Evolutionary conservation across 169 alveolate species (phyloP), one percentile per base, ranked within the genome.

Genomic region (Plasmodium adleri): DNA sequence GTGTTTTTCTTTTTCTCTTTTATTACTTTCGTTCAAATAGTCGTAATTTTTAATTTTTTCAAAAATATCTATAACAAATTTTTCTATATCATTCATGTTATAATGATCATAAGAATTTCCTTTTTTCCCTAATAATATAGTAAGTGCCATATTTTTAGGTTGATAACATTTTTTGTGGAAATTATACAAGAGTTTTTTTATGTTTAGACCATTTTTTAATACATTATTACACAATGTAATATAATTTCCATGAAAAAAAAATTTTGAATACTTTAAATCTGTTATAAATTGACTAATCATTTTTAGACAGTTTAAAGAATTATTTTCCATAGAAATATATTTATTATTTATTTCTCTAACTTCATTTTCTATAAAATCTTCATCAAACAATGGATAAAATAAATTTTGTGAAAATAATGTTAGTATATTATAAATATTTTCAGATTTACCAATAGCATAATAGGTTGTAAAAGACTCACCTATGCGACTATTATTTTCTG

Each of bases 371-470:
- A 83, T 83, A 49, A 15, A 22, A 10, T 83, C 85, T 83, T 83
- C 91, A 68, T 47, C 39, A 83, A 83, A 83, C 32, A 83, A 24
- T 43, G 91, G 91, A 52, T 56, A 83, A 83, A 83, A 83, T 26
- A 83, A 83, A 68, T 83, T 83, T 67, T 83, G 67, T 68, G 83
- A 80, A 83, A 83, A 83, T 83, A 83, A 67, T 63, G 68, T 83
- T 54, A 83, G 52, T 58, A 83, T 68, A 83, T 83, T 49, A 15
- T 83, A 67, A 68, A 83, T 67, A 47, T 83, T 72, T 67, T 83
- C 91, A 52, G 91, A 67, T 43, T 67, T 43, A 39, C 58, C 76
- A 67, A 39, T 68, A 43, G 91, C 91, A 58, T 67, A 83, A 26
- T 68, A 83, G 17, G 47, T 83, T 17, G 85, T 70, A 63, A 68